Evolutionary conservation across 768 basidiomycete genomes (phyloP).

Genomic region (Pisolithus marmoratus): DNA sequence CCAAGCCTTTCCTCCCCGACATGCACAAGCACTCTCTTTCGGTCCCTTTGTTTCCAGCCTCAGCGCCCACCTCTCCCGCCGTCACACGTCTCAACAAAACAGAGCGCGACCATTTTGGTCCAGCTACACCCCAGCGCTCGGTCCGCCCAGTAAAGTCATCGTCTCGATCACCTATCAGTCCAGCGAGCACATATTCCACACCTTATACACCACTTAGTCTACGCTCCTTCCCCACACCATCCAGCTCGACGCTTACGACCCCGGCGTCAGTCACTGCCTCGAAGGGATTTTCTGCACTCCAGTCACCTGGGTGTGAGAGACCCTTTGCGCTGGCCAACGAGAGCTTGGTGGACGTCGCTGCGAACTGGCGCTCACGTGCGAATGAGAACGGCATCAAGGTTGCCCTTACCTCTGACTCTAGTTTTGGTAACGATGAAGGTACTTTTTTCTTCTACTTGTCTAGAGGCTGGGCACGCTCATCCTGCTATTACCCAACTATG

Average conservation of each 20-base stretch:
- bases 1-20: slow-evolving; percentile 5
- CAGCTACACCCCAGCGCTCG: slow-evolving; percentile 64
- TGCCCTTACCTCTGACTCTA: slow-evolving; percentile 34
- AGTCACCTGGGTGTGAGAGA: slow-evolving; percentile 39
- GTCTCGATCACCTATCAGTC: slow-evolving; percentile 55
- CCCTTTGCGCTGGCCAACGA: slow-evolving; percentile 31
- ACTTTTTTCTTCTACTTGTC: slow-evolving; percentile 10
- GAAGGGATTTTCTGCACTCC: slow-evolving; percentile 37
- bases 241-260: slow-evolving; percentile 50
- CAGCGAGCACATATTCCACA: slow-evolving; percentile 44
- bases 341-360: slow-evolving; percentile 54
- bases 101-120: slow-evolving; percentile 30
- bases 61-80: slow-evolving; percentile 41
- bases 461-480: slow-evolving; percentile 12
- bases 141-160: slow-evolving; percentile 39
- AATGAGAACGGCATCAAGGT: slow-evolving; percentile 70
- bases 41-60: slow-evolving; percentile 30
- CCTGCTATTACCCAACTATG: slow-evolving; percentile 7
- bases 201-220: slow-evolving; percentile 70
- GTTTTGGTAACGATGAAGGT: slow-evolving; percentile 47
- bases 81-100: slow-evolving; percentile 29
- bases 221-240: slow-evolving; percentile 53
- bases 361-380: slow-evolving; percentile 69
- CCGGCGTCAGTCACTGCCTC: slow-evolving; percentile 38
- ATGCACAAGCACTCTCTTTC: slow-evolving; percentile 29